Conservation (phyloP, 805 yeast genomes). For the Saccharomycopsis selenospora region DNA sequence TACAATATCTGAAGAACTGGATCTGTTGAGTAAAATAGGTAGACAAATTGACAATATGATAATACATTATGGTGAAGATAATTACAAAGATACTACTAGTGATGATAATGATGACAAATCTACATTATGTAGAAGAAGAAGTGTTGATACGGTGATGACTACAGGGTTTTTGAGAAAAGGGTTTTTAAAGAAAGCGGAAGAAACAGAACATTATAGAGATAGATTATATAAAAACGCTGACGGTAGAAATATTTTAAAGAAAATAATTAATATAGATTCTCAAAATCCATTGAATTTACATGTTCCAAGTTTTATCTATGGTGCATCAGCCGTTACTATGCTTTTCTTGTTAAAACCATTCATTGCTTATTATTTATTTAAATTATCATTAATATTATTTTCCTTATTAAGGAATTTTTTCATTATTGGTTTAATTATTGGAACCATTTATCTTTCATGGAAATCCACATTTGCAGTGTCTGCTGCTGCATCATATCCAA, state of each 20-base stretch:
- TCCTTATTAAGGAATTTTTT: slow-evolving; percentile 6
- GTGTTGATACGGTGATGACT: slow-evolving; percentile 15
- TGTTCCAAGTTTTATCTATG: slow-evolving; percentile 13
- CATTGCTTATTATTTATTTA: slow-evolving; percentile 3
- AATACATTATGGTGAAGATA: neutral
- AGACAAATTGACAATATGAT: slow-evolving; percentile 1
- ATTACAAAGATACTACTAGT: neutral
- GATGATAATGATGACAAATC: neutral
- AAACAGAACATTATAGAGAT: neutral
- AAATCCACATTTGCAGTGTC: neutral
- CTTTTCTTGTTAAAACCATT: slow-evolving; percentile 5
- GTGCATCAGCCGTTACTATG: slow-evolving; percentile 1
- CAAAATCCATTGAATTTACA: slow-evolving; percentile 4
- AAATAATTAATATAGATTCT: slow-evolving; percentile 2
- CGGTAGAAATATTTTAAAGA: neutral
- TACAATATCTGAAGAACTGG: neutral
- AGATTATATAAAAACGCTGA: neutral
- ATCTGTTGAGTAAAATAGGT: neutral
- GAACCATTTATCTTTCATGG: neutral
- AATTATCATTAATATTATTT: neutral
- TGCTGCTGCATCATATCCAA: neutral
- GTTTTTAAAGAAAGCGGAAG: slow-evolving; percentile 6
- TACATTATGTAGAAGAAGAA: slow-evolving; percentile 3
- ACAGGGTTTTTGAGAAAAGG: slow-evolving; percentile 18
- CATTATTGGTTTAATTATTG: slow-evolving; percentile 5